These are phyloP conservation scores for Gyrodon tennesseensis DNA, from an alignment of 1,284 basidiomycete genomes.

Conservation along the genomic window DNA sequence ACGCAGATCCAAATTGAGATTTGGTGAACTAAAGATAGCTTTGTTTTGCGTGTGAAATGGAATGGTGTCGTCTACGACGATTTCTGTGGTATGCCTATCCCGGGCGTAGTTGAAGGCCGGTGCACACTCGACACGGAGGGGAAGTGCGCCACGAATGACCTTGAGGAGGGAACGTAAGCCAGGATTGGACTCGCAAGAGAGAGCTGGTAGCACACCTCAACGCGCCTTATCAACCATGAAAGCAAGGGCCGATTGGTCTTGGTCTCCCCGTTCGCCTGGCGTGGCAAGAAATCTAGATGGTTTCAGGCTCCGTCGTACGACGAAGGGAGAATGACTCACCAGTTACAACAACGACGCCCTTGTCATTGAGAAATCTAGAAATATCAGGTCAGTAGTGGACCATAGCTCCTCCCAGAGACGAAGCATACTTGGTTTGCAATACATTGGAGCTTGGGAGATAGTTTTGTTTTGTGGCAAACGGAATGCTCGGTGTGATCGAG, in stretches of 20 bases:
- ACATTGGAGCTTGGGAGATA: conserved; percentile 89
- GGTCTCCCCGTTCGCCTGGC: conserved; percentile 52
- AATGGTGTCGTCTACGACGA: conserved; percentile 53
- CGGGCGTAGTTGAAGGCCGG: conserved; percentile 94
- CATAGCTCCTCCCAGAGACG: background rate
- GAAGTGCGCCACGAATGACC: conserved; percentile 76
- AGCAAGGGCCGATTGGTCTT: conserved; percentile 63
- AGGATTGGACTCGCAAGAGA: background rate
- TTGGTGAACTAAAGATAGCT: conserved; percentile 63
- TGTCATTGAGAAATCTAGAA: conserved; percentile 71
- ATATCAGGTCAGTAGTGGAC: conserved; percentile 1
- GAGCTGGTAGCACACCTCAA: conserved; percentile 57
- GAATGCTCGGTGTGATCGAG: conserved; percentile 69
- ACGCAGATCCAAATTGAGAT: conserved; percentile 72
- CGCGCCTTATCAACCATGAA: conserved; percentile 84
- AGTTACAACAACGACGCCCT: conserved; percentile 77
- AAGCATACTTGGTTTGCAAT: conserved; percentile 71
- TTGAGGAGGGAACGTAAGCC: conserved; percentile 31
- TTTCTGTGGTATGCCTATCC: conserved; percentile 63
- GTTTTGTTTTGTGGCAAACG: conserved; percentile 77
- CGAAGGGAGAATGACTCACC: conserved; percentile 46
- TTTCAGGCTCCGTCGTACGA: conserved; percentile 8
- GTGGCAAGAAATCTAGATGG: conserved; percentile 72
- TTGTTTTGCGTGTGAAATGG: conserved; percentile 52
- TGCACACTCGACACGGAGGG: conserved; percentile 80